Percentiles rank a stretch among this genome's conserved stretches.
phyloP scores from a whole-genome alignment of 768 basidiomycete species.

The Amanita polypyramis region DNA sequence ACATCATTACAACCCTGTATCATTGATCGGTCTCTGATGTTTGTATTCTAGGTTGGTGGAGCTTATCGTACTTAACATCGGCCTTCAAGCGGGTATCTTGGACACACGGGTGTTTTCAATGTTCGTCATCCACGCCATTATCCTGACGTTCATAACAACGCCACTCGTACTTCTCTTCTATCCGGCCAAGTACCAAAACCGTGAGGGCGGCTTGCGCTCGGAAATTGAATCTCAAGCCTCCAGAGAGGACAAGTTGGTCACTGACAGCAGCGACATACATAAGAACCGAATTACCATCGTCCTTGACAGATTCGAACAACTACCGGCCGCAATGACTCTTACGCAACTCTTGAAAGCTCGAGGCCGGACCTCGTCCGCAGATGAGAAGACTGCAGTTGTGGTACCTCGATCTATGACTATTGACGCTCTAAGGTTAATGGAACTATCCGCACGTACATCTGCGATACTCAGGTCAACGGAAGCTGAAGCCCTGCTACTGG shows the following conservation, averaged over 20 bases:
- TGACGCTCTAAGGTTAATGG: constrained; percentile 80
- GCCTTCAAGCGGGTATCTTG: constrained; percentile 56
- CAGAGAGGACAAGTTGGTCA: constrained; percentile 8
- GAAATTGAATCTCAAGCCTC: background rate
- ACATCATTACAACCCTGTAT: constrained; percentile 12
- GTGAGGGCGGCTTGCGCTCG: constrained; percentile 12
- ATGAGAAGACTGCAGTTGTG: constrained; percentile 20
- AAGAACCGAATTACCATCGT: constrained; percentile 62
- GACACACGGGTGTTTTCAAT: constrained; percentile 70
- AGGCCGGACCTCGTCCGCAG: constrained; percentile 8
- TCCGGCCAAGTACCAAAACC: constrained; percentile 47
- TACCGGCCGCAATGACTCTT: constrained; percentile 76
- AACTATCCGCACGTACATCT: constrained; percentile 81
- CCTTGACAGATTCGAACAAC: constrained; percentile 73
- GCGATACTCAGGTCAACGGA: constrained; percentile 77
- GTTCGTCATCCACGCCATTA: constrained; percentile 74
- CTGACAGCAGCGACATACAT: constrained; percentile 22
- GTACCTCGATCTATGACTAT: constrained; percentile 28
- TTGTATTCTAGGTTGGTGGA: constrained; percentile 49
- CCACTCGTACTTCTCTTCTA: constrained; percentile 75
- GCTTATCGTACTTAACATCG: constrained; percentile 87
- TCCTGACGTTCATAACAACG: constrained; percentile 78
- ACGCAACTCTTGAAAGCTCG: constrained; percentile 54
- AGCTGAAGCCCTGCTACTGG: constrained; percentile 55
- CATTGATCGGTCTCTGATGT: background rate